Percentiles rank a stretch among this genome's conserved stretches.
Evolutionary conservation across 805 yeast genomes (phyloP).

Genomic region (Teunomyces barrocoloradensis): DNA sequence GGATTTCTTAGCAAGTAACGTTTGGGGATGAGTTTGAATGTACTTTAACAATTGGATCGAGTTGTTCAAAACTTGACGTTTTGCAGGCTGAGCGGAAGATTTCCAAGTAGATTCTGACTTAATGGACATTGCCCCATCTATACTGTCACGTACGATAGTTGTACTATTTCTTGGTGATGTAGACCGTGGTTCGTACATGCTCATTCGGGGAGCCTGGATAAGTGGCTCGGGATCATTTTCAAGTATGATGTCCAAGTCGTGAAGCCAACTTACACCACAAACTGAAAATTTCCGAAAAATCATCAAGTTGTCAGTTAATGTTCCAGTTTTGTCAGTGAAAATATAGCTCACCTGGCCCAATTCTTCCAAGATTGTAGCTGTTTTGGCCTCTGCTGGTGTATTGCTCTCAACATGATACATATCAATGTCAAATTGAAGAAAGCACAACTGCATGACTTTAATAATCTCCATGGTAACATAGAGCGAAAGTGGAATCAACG

Average conservation of each 20-base stretch:
- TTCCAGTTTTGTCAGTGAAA: conserved; percentile 96
- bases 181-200: conserved; percentile 1
- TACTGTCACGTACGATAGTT: conserved; percentile 31
- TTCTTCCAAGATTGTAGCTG: conserved; percentile 94
- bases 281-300: conserved; percentile 84
- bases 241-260: conserved; percentile 57
- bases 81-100: conserved; percentile 47
- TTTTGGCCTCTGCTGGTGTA: conserved; percentile 92
- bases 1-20: conserved; percentile 67
- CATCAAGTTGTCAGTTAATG: conserved; percentile 94
- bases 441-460: conserved; percentile 78
- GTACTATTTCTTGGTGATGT: conserved; percentile 13
- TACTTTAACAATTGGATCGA: conserved; percentile 66
- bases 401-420: conserved; percentile 84
- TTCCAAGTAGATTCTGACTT: conserved; percentile 39
- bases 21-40: conserved; percentile 68
- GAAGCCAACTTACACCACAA: conserved; percentile 87
- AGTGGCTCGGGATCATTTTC: conserved; percentile 15
- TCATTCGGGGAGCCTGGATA: conserved; percentile 3
- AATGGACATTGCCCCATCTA: conserved; percentile 23
- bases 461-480: conserved; percentile 97
- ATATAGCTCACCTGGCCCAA: conserved; percentile 94
- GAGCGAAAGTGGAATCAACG: conserved; percentile 89
- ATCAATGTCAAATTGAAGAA: conserved; percentile 88
- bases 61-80: conserved; percentile 41